Evolutionary conservation across 2,329 filamentous ascomycete species (phyloP).

Genomic region (Sporothrix dimorphospora): DNA sequence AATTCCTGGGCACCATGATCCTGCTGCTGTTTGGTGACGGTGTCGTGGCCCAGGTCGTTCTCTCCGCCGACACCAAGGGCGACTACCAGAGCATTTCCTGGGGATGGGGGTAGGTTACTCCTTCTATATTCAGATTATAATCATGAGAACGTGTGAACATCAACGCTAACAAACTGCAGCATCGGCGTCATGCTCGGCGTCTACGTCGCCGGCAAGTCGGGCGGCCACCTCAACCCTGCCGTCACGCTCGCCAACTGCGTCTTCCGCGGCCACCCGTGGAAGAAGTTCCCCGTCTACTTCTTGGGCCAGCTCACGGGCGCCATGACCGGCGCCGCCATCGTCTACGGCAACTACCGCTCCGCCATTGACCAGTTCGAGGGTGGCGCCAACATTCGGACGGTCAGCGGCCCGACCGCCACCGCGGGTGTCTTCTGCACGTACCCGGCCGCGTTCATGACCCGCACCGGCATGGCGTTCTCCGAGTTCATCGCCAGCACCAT

Average conservation of each 20-base stretch:
- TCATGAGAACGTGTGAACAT: not conserved
- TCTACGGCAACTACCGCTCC: constrained; percentile 61
- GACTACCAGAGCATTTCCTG: constrained; percentile 54
- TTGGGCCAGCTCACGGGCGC: constrained; percentile 59
- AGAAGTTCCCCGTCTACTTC: constrained; percentile 61
- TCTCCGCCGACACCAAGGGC: constrained; percentile 55
- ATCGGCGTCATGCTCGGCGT: constrained; percentile 71
- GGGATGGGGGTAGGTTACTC: constrained; percentile 51
- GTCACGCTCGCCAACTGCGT: constrained; percentile 50
- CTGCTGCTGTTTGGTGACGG: constrained; percentile 71
- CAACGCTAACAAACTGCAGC: constrained; percentile 39
- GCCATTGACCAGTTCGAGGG: constrained; percentile 43
- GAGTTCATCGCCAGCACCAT: constrained; percentile 63
- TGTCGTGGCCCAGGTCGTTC: constrained; percentile 69
- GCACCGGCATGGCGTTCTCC: constrained; percentile 59
- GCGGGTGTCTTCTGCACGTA: constrained; percentile 60
- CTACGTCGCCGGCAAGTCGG: constrained; percentile 52
- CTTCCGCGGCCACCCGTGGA: constrained; percentile 63
- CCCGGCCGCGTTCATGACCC: constrained; percentile 53
- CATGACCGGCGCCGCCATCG: constrained; percentile 57
- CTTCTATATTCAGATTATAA: not conserved
- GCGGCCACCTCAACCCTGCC: constrained; percentile 60
- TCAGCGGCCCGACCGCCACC: constrained; percentile 49
- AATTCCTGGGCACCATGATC: constrained; percentile 70
- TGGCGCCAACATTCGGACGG: constrained; percentile 40